Conservation (phyloP, 2,329 filamentous ascomycete species). For the Xylaria sp. region DNA sequence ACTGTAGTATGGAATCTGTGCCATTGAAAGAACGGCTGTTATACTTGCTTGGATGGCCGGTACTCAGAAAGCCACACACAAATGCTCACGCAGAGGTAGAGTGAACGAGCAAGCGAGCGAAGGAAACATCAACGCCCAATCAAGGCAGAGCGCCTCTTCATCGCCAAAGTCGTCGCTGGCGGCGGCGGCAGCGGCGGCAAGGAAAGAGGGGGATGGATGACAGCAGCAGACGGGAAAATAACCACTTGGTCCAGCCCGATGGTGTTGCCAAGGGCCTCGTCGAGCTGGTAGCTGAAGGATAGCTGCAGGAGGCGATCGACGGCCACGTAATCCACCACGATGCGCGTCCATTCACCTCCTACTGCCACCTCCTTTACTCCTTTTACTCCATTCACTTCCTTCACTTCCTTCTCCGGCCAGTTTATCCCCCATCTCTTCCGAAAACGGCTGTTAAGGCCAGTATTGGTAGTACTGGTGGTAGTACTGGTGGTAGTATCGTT, state of each 20-base stretch:
- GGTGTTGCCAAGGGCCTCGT: slow-evolving; percentile 33
- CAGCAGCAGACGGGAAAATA: slow-evolving; percentile 21
- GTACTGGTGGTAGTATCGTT: neutral
- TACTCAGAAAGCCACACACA: neutral
- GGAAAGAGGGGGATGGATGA: neutral
- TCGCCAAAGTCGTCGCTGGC: slow-evolving; percentile 28
- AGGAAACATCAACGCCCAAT: neutral
- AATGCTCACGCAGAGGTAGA: no score
- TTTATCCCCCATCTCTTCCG: neutral
- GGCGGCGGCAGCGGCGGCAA: neutral
- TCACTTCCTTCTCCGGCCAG: neutral
- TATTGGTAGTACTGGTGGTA: neutral
- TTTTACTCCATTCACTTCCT: neutral
- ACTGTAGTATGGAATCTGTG: no score
- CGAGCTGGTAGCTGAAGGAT: slow-evolving; percentile 41
- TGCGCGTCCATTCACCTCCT: slow-evolving; percentile 44
- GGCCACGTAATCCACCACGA: slow-evolving; percentile 62
- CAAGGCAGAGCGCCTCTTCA: neutral
- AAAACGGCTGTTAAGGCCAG: no score
- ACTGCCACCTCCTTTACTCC: neutral
- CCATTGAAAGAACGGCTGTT: no score
- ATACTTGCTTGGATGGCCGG: no score
- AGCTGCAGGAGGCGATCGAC: slow-evolving; percentile 42
- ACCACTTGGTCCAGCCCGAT: slow-evolving; percentile 43
- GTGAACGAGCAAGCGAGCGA: no score